Evolutionary conservation across 495 filamentous ascomycete genomes (phyloP).

Genomic region (Astrocystis sublimbata): DNA sequence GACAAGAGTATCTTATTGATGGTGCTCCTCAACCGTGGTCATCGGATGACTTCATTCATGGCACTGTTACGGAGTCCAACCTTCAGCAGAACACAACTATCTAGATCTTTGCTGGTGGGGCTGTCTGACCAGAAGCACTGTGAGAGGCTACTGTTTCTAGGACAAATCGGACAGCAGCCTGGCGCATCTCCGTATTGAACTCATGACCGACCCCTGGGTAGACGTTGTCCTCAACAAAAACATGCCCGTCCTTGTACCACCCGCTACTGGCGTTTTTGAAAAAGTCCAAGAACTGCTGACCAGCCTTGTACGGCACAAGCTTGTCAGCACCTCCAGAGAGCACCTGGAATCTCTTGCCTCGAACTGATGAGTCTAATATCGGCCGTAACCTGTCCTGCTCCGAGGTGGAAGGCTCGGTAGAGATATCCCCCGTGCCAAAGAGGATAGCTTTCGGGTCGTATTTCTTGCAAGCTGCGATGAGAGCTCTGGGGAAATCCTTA

Average conservation of each 20-base stretch:
- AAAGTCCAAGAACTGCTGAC: conserved; percentile 68
- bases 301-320: conserved; percentile 75
- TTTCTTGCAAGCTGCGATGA: conserved; percentile 61
- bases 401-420: conserved; percentile 4
- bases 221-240: conserved; percentile 70
- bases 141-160: conserved; percentile 46
- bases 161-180: conserved; percentile 68
- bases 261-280: conserved; percentile 61
- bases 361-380: conserved; percentile 54
- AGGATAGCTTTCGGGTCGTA: conserved; percentile 72
- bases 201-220: conserved; percentile 73
- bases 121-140: conserved; percentile 13
- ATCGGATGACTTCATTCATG: background rate
- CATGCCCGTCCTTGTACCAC: conserved; percentile 59
- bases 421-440: conserved; percentile 53
- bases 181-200: conserved; percentile 70
- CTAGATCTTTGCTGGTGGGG: conserved; percentile 28
- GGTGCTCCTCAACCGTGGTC: conserved; percentile 37
- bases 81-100: background rate
- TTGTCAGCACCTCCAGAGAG: conserved; percentile 77
- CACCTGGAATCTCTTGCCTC: conserved; percentile 74
- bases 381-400: conserved; percentile 45
- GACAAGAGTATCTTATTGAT: conserved; percentile 38
- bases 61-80: background rate
- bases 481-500: conserved; percentile 67